phyloP scores from a whole-genome alignment of 2,329 filamentous ascomycete species.

The Penicillium nordicum region DNA sequence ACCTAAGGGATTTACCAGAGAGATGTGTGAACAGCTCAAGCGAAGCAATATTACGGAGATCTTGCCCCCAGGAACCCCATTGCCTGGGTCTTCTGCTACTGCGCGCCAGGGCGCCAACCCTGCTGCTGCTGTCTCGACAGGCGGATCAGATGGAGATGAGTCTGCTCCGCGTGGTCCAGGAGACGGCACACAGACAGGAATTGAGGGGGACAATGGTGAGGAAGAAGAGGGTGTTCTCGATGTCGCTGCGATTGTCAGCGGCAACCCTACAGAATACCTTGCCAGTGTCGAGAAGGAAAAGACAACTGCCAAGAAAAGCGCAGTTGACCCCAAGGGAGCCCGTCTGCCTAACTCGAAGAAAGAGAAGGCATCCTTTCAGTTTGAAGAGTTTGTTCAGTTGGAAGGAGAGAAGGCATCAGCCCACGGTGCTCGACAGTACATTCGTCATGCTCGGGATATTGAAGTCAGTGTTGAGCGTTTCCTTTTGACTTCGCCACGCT shows the following conservation, averaged over 20 bases:
- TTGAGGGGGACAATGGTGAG: constrained; percentile 47
- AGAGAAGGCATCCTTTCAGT: constrained; percentile 58
- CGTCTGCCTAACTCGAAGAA: constrained; percentile 59
- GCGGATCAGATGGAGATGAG: constrained; percentile 43
- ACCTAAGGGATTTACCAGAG: constrained; percentile 54
- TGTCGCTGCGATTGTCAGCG: constrained; percentile 63
- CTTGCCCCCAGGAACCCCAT: constrained; percentile 51
- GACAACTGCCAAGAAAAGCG: constrained; percentile 52
- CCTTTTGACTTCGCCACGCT: constrained; percentile 50
- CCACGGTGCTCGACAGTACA: constrained; percentile 50
- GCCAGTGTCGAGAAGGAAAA: constrained; percentile 63
- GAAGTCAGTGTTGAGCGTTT: constrained; percentile 63
- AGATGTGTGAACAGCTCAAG: constrained; percentile 66
- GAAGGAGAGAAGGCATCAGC: constrained; percentile 51
- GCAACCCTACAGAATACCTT: constrained; percentile 60
- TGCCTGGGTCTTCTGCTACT: constrained; percentile 50
- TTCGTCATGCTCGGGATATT: constrained; percentile 53
- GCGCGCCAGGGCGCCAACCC: constrained; percentile 49
- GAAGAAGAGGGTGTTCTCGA: constrained; percentile 63
- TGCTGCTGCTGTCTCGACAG: constrained; percentile 56
- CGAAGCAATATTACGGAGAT: constrained; percentile 62
- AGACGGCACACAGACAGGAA: constrained; percentile 53
- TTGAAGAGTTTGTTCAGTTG: constrained; percentile 56
- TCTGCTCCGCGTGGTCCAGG: constrained; percentile 53
- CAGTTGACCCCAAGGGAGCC: constrained; percentile 47